Percentiles rank a stretch among this genome's conserved stretches.
Evolutionary conservation across 1,139 yeast species (phyloP).

Genomic region (Lodderomyces theae): DNA sequence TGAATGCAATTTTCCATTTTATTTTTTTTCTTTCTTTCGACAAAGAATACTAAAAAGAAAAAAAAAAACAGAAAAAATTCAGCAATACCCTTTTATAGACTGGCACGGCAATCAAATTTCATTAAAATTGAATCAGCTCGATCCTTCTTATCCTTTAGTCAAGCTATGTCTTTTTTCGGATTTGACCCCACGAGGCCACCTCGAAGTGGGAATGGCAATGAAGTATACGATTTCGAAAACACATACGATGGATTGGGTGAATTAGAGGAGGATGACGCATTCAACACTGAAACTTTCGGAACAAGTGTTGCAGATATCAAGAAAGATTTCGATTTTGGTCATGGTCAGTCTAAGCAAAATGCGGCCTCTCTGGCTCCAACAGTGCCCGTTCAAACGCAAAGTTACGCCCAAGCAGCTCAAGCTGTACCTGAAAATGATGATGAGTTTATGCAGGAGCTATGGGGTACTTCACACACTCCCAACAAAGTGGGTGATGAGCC

Average conservation of each 20-base stretch:
- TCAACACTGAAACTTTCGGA: conserved; percentile 90
- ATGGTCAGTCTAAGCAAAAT: conserved; percentile 17
- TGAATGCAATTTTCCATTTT: background rate
- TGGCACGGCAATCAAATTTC: no score
- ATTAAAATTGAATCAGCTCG: no score
- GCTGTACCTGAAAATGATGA: conserved; percentile 39
- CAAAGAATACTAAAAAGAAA: conserved; percentile 3
- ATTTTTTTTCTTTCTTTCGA: conserved; percentile 6
- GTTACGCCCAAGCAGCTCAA: conserved; percentile 60
- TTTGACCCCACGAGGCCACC: conserved; percentile 50
- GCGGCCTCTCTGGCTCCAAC: conserved; percentile 8
- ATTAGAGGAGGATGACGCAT: conserved; percentile 72
- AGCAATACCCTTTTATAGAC: no score
- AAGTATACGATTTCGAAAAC: conserved; percentile 72
- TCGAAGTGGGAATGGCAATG: conserved; percentile 17
- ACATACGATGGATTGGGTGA: conserved; percentile 80
- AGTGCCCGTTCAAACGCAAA: conserved; percentile 30
- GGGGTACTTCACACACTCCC: conserved; percentile 44
- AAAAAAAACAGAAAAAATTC: background rate
- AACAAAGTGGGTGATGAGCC: conserved; percentile 10
- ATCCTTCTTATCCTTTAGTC: no score
- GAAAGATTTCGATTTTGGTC: conserved; percentile 74
- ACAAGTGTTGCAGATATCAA: conserved; percentile 49
- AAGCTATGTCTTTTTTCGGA: conserved; percentile 55
- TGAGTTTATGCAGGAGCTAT: conserved; percentile 49